Conservation (phyloP, 1,139 yeast genomes). For the Lodderomyces metapsilosis region DNA sequence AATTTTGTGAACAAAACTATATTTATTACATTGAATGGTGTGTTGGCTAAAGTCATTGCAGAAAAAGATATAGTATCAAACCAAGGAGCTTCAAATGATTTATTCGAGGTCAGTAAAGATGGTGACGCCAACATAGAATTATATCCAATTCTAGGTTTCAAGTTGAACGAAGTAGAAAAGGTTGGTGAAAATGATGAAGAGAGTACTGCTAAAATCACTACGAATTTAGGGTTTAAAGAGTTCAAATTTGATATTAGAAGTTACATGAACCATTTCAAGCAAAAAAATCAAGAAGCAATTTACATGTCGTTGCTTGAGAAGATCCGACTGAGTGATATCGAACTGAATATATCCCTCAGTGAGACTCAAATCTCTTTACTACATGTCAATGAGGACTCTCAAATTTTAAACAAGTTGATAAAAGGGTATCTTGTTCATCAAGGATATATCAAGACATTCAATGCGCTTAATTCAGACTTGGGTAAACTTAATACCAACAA, state of each 20-base stretch:
- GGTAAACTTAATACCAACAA: slow-evolving; percentile 36
- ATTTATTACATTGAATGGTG: slow-evolving; percentile 83
- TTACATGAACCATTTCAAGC: slow-evolving; percentile 51
- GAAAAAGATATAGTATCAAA: slow-evolving; percentile 31
- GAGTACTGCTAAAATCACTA: slow-evolving; percentile 31
- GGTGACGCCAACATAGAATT: slow-evolving; percentile 23
- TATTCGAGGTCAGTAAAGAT: slow-evolving; percentile 20
- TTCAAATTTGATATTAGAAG: slow-evolving; percentile 72
- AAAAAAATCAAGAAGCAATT: slow-evolving; percentile 20
- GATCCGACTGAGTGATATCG: slow-evolving; percentile 5
- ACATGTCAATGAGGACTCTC: slow-evolving; percentile 27
- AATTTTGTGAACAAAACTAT: slow-evolving; percentile 63
- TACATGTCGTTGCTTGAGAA: slow-evolving; percentile 14
- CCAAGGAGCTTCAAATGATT: slow-evolving; percentile 26
- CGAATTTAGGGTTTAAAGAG: slow-evolving; percentile 72
- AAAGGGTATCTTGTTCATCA: slow-evolving; percentile 69
- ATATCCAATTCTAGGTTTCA: slow-evolving; percentile 44
- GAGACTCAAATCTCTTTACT: slow-evolving; percentile 23
- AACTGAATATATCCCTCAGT: background rate
- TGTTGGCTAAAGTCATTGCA: slow-evolving; percentile 35
- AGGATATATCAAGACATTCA: slow-evolving; percentile 69
- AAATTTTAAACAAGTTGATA: slow-evolving; percentile 54
- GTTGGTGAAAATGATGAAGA: slow-evolving; percentile 7
- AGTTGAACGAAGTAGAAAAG: slow-evolving; percentile 25
- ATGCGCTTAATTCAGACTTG: slow-evolving; percentile 49